phyloP scores from a whole-genome alignment of 306 rosid species.

The Lagenaria siceraria region DNA sequence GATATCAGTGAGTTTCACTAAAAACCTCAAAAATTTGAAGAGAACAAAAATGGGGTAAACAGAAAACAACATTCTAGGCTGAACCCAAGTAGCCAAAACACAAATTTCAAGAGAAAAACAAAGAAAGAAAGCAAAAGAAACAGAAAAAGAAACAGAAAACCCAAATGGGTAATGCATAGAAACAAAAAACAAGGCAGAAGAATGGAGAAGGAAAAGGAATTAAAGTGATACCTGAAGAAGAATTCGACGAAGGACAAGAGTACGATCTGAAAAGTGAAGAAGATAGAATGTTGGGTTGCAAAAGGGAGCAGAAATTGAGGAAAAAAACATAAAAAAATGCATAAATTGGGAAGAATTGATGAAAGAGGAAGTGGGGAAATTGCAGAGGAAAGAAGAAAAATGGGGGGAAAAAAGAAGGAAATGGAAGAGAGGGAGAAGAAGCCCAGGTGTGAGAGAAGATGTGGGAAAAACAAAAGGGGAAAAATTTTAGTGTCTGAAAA shows the following conservation, averaged over 20 bases:
- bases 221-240: conserved; percentile 7
- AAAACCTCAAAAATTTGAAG: not conserved
- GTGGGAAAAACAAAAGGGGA: not conserved
- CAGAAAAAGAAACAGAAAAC: not conserved
- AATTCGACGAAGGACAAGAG: not conserved
- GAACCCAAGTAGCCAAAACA: not conserved
- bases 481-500: not conserved
- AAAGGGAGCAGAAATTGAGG: not conserved
- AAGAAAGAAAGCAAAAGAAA: not conserved
- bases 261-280: not conserved
- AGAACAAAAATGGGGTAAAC: not conserved
- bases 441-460: conserved; percentile 4
- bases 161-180: not conserved
- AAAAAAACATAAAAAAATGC: not conserved
- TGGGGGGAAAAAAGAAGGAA: not conserved
- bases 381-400: conserved; percentile 1
- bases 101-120: not conserved
- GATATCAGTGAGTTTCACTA: conserved; percentile 14
- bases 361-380: not conserved
- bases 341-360: not conserved
- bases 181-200: not conserved
- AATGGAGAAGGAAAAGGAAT: not conserved
- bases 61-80: not conserved
- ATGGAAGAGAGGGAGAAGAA: conserved; percentile 8
- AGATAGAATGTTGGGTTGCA: not conserved